Base-by-base conservation (phyloP, 1,139 yeast species). In the Hanseniaspora gamundiae region DNA sequence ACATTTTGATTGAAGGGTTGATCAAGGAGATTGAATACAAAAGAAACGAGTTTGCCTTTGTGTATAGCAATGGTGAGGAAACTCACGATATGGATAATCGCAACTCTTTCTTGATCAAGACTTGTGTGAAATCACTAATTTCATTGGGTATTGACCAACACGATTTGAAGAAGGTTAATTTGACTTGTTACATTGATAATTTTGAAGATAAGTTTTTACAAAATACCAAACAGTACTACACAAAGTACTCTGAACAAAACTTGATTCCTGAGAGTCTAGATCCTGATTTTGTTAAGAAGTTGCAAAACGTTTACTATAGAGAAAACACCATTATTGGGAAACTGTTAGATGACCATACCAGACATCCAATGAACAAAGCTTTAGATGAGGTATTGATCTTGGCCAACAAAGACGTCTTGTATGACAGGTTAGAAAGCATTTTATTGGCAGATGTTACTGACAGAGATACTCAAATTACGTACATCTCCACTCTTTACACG, bases 251-350 rank as follows among this genome's bases (percentile, higher is more conserved):
- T 42, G 67, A 33, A 9, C 20, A 69, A 20, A 70, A 70, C 42
- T 87, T 78, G 59, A 68, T 91, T 51, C 65, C 73, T 4, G 74
- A 76, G 36, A 83, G 86, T 60, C 82, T 87, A 53, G 94, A 88
- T 42, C 91, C 88, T 35, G 95, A 86, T 58, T 91, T 91, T 64
- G 80, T 91, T 76, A 78, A 76, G 52, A 85, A 82, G 61, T 94
- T 95, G 42, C 88, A 84, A 55, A 71, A 75, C 40, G 72, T 96
- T 50, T 75, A 91, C 41, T 74, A 76, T 35, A 95, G 87, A 60
- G 98, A 91, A 64, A 76, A 80, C 47, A 74, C 79, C 42, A 72
- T 94, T 42, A 78, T 91, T 48, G 80, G 79, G 49, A 73, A 80
- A 59, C 83, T 83, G 57, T 70, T 87, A 61, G 95, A 88, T 61